Base-by-base conservation (phyloP, 2,329 filamentous ascomycete species). In the Fusarium sambucinum region DNA sequence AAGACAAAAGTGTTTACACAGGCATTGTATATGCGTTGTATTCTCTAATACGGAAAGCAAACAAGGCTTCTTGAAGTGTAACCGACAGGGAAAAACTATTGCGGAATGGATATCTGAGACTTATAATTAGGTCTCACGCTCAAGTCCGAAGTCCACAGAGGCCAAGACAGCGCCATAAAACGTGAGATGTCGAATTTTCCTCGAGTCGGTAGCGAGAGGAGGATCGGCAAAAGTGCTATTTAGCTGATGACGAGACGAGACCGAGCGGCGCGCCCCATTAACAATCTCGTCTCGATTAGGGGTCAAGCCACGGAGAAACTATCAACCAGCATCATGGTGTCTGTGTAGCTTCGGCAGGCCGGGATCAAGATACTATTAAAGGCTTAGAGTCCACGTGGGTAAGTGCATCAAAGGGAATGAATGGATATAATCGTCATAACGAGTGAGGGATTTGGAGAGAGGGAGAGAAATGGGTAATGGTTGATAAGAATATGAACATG, bases 141-240 rank as follows among this genome's bases (percentile, higher is more conserved):
- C 47, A 51, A 51, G 33, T 51, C 47, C 47, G 33, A 23, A 48
- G 32, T 48, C 55, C 46, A 27, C 35, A 47, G 38, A 14, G 46
- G 46, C 59, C 53, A 58, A 53, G 59, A 68, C 57, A 21, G 47
- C 41, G 17, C 35, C 37, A 64, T 56, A 45, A 65, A 63, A 50
- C 21, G 27, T 44, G 50, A 54, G 45, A 17, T 44, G 40, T 66
- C 54, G 60, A 57, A 42, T 44, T 66, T 66, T 53, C 38, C 23
- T 38, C 33, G 50, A 48, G 37, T 51, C 53, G 44, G 46, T 68
- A 53, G 59, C 67, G 67, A 70, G 55, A 70, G 67, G 47, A 70
- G 67, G 67, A 70, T 70, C 67, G 67, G 60, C 67, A 68, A 32
- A 47, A 19, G 47, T 21, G 14, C n/a, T n/a, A 33, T 51, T 37